phyloP scores from a whole-genome alignment of 768 basidiomycete species.

The Neoboletus magnificus region DNA sequence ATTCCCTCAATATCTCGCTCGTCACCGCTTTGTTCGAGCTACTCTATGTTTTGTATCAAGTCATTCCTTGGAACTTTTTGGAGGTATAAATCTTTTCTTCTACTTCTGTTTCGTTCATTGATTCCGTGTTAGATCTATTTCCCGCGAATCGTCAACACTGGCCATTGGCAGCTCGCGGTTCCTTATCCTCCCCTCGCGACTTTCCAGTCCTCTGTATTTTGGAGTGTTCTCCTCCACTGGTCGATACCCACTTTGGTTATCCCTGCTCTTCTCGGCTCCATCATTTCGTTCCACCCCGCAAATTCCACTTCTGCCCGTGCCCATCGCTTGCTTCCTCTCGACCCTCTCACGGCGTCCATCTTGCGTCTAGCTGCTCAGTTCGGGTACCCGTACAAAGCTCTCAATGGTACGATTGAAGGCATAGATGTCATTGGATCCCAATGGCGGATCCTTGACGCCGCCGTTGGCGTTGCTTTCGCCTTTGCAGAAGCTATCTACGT shows the following conservation, averaged over 20 bases:
- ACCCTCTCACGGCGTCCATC: constrained; percentile 64
- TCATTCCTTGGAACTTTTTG: constrained; percentile 53
- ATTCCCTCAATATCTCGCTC: constrained; percentile 58
- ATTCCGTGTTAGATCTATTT: constrained; percentile 15
- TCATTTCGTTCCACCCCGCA: constrained; percentile 62
- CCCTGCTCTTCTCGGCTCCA: constrained; percentile 52
- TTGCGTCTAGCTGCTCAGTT: constrained; percentile 57
- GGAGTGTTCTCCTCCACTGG: constrained; percentile 60
- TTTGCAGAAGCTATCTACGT: constrained; percentile 61
- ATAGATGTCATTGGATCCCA: constrained; percentile 54
- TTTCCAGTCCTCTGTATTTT: constrained; percentile 48
- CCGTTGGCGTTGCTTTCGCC: constrained; percentile 58
- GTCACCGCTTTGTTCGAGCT: constrained; percentile 54
- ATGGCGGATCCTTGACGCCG: constrained; percentile 55
- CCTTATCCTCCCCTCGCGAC: constrained; percentile 48
- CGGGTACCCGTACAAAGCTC: constrained; percentile 49
- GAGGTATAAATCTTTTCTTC: constrained; percentile 31
- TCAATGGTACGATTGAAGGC: constrained; percentile 27
- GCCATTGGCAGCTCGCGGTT: constrained; percentile 26
- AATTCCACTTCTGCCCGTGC: constrained; percentile 24
- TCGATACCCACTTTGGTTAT: constrained; percentile 56
- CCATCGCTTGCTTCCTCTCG: constrained; percentile 37
- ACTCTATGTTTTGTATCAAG: constrained; percentile 45
- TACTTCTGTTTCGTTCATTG: neutral
- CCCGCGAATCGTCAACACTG: constrained; percentile 5